Evolutionary conservation across 345 rosid species (phyloP), one percentile per base, ranked within the genome.

Genomic region (Passiflora organensis): DNA sequence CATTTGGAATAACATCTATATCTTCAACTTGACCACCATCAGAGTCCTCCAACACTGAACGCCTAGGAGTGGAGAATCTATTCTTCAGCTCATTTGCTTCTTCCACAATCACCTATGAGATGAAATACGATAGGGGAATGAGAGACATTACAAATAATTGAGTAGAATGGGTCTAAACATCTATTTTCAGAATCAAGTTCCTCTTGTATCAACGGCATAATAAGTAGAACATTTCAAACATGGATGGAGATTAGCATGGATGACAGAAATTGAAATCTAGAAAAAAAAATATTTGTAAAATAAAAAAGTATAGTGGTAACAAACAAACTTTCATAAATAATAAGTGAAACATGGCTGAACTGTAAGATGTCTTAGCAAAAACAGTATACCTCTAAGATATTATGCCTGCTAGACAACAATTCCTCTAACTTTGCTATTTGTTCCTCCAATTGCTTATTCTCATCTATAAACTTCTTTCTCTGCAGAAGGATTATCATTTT

Each of bases 1-100:
- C 96, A 68, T 91, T 91, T 56, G 96, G 96, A 75, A 91, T 81
- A 64, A 84, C 77, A 70, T 91, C 96, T 57, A 88, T 86, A 50
- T 91, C 98, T 55, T 84, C 93, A 64, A 88, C 78, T 73, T 82
- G 91, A 52, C 95, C 95, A 58, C 83, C 62, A 62, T 88, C 95
- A 41, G 88, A 78, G 39, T 88, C 95, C 70, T 88, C 95, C 72
- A 91, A 56, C 59, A 52, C 51, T 24, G 96, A 91, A 58, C 88
- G 89, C 59, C 98, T 82, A 56, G 95, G 86, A 71, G 56, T 79
- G 34, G 76, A 62, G 61, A 84, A 91, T 70, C 69, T 86, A 75
- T 74, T 79, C 78, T 91, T 91, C 59, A 91, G 82, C 76, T 88
- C 96, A 25, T 79, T 55, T 16, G 80, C 87, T 76, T 91, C 98